phyloP scores from a whole-genome alignment of 139 green algal genomes.

The Dunaliella primolecta region DNA sequence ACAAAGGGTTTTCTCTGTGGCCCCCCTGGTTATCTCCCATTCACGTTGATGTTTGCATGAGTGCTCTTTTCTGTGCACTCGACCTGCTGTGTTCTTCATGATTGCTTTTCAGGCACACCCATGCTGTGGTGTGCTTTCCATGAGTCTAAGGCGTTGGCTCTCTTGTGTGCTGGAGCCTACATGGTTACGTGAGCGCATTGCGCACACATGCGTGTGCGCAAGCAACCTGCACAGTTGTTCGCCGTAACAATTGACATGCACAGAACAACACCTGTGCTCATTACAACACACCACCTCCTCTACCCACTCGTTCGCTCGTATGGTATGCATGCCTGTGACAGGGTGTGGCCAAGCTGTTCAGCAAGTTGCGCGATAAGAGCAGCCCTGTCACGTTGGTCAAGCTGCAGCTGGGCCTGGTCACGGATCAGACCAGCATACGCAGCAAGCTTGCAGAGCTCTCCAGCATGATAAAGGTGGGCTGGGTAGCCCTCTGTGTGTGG shows the following conservation, averaged over 20 bases:
- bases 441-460: constrained; percentile 23
- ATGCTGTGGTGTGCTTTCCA: no score
- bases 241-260: no score
- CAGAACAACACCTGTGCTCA: no score
- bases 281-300: no score
- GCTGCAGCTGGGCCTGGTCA: constrained; percentile 28
- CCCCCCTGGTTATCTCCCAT: neutral
- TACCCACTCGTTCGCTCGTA: neutral
- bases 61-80: neutral
- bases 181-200: no score
- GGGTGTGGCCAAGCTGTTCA: neutral
- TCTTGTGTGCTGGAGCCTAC: no score
- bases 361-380: constrained; percentile 19
- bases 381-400: constrained; percentile 23
- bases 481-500: neutral
- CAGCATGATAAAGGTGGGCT: constrained; percentile 29
- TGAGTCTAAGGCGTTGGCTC: no score
- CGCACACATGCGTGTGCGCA: no score
- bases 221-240: no score
- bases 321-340: no score
- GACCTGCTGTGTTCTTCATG: neutral
- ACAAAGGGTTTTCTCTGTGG: neutral
- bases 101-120: neutral
- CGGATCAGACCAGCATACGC: constrained; percentile 21
- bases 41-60: neutral